Conservation (phyloP, 306 rosid species). For the Fragaria nilgerrensis region DNA sequence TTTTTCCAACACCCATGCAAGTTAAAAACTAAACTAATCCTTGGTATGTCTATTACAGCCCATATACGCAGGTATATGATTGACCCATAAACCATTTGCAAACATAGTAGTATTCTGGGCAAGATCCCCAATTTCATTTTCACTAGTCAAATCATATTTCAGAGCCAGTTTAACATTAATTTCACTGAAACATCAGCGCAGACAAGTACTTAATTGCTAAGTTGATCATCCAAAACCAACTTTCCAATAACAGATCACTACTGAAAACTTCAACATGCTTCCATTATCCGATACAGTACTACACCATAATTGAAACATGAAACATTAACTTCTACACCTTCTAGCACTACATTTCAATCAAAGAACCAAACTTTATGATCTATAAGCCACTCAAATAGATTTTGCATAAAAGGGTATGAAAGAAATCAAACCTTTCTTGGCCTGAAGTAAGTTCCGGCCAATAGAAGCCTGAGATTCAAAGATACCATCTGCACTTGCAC, state of each 20-base stretch:
- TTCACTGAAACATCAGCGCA: background rate
- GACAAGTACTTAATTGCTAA: background rate
- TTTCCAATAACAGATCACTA: conserved; percentile 1
- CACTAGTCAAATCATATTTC: background rate
- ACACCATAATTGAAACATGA: background rate
- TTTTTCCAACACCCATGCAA: background rate
- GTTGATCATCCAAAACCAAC: background rate
- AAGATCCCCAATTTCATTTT: background rate
- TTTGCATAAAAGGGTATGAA: conserved; percentile 5
- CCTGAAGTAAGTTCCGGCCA: conserved; percentile 82
- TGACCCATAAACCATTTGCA: background rate
- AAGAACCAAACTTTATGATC: background rate
- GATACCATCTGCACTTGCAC: conserved; percentile 42
- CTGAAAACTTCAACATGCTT: background rate
- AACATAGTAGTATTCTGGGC: background rate
- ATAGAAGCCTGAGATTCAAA: conserved; percentile 43
- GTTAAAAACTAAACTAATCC: background rate
- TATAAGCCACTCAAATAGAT: background rate
- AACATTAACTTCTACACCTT: conserved; percentile 22
- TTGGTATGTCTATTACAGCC: background rate
- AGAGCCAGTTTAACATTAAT: background rate
- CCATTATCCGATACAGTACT: background rate
- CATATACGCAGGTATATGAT: background rate
- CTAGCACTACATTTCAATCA: conserved; percentile 6
- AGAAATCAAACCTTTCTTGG: conserved; percentile 51